Base-by-base conservation (phyloP, 139 green algal species). In the Pycnococcus provasolii region DNA sequence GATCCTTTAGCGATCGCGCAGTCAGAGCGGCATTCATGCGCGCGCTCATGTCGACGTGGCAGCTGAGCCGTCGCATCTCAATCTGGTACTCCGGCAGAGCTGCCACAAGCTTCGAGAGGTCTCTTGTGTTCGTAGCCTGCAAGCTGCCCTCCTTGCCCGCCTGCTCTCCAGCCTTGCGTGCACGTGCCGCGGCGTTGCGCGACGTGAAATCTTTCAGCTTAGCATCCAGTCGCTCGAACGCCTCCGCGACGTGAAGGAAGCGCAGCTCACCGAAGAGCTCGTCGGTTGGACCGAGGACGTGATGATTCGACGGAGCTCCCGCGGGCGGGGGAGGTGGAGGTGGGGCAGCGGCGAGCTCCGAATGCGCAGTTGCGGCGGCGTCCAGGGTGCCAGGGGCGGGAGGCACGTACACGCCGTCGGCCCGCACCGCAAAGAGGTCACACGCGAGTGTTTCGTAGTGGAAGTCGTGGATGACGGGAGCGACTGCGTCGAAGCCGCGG, bases 401-500 rank as follows among this genome's bases (percentile, higher is more conserved):
- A 26, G 26, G 26, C 26, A 26, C 73, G 73, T 78, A 84, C 52
- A 73, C 64, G 2, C 41, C 59, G 53, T 72, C 76, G 4, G 42
- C 47, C 7, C 66, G 75, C 8, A 94, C 59, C 3, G 67, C 53
- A 53, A 96, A 73, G 52, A 98, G 73, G 79, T 98, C 92, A 67
- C 91, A 87, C 50, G 81, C 81, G 80, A 98, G 90, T 4, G 88
- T 81, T 76, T 96, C 93, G 64, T 98, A 98, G 2, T 84, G 95
- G 84, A 86, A 98, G 77, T 98, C 93, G 73, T 98, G 92, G 46
- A 98, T 95, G 58, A 97, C 68, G 0, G 92, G 92, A 4, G 91
- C 90, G 44, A 76, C 66, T 15, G 55, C 26, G 61, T 82, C 76
- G 0, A 77, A 8, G 3, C 67, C 66, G 15, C 89, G 79, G 76